Evolutionary conservation across 2,329 filamentous ascomycete species (phyloP).

Genomic region (Teratosphaeria zuluensis): DNA sequence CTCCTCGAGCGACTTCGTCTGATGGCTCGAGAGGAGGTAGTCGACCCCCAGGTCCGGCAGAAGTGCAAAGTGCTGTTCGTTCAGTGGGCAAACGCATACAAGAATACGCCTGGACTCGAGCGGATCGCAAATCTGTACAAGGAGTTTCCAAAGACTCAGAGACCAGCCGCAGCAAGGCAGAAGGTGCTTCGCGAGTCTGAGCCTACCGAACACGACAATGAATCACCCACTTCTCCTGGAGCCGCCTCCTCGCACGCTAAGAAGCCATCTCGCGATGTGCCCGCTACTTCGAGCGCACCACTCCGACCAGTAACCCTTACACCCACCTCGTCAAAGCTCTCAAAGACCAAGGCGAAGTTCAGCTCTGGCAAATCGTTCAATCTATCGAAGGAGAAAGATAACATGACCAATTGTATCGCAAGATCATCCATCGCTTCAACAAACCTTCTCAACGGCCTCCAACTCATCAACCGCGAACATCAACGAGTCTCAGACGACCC

Average conservation of each 20-base stretch:
- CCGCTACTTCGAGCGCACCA: background rate
- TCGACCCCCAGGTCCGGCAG: slow-evolving; percentile 73
- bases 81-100: slow-evolving; percentile 77
- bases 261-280: background rate
- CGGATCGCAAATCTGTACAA: slow-evolving; percentile 70
- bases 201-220: slow-evolving; percentile 51
- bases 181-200: slow-evolving; percentile 75
- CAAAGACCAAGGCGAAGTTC: slow-evolving; percentile 30
- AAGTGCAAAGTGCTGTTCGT: slow-evolving; percentile 83
- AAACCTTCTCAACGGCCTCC: slow-evolving; percentile 77
- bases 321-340: slow-evolving; percentile 22
- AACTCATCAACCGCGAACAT: slow-evolving; percentile 80
- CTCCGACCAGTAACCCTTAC: slow-evolving; percentile 24
- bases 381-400: slow-evolving; percentile 75
- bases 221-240: slow-evolving; percentile 9
- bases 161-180: slow-evolving; percentile 59
- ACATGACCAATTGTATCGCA: slow-evolving; percentile 81
- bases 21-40: slow-evolving; percentile 73
- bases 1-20: slow-evolving; percentile 84
- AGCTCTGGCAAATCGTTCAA: slow-evolving; percentile 59
- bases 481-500: slow-evolving; percentile 81
- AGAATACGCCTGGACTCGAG: slow-evolving; percentile 68
- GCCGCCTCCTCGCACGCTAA: background rate
- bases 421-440: slow-evolving; percentile 84
- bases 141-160: slow-evolving; percentile 56